Percentiles rank a stretch among this genome's conserved stretches.
phyloP scores from a whole-genome alignment of 2,329 filamentous ascomycete species.

The Aspergillus sp. region DNA sequence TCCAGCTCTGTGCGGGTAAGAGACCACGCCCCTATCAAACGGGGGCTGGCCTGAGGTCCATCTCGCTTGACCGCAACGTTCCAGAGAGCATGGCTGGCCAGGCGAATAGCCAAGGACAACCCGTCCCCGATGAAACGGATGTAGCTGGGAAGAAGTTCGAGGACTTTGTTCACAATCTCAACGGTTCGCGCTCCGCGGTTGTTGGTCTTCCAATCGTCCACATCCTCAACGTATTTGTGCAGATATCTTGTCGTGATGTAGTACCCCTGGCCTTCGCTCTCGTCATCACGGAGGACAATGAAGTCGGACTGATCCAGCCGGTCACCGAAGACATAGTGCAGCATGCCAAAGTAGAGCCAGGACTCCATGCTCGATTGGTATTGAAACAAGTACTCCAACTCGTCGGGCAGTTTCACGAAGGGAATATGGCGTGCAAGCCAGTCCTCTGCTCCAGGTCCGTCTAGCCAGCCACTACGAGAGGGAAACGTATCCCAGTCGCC shows the following conservation, averaged over 20 bases:
- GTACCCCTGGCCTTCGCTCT: background rate
- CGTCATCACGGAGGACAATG: background rate
- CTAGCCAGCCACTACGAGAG: background rate
- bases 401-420: no score
- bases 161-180: background rate
- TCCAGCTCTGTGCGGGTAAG: background rate
- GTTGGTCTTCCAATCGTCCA: background rate
- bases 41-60: background rate
- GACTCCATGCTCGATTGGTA: background rate
- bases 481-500: background rate
- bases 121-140: background rate
- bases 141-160: background rate
- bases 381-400: background rate
- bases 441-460: background rate
- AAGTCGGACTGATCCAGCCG: background rate
- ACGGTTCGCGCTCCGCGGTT: background rate
- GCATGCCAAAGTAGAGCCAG: slow-evolving; percentile 3
- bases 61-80: background rate
- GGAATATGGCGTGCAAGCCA: background rate
- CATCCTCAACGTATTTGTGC: background rate
- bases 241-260: background rate
- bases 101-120: background rate
- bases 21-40: background rate
- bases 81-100: background rate
- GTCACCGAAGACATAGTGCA: slow-evolving; percentile 1